Conservation (phyloP, 177 flowering plant species). For the Vitis hybrid region DNA sequence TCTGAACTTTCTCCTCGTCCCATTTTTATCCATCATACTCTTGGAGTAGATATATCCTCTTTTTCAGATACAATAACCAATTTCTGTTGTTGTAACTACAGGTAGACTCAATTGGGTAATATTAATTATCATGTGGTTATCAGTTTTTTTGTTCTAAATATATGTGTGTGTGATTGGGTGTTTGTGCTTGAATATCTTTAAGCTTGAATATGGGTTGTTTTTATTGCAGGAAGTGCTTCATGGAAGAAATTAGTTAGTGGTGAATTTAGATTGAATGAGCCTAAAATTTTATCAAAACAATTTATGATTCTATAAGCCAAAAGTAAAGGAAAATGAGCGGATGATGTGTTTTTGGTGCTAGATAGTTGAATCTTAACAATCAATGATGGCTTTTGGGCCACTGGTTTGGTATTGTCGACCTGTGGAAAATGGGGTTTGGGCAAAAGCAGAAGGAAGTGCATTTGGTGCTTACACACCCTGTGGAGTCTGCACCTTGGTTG, state of each 20-base stretch:
- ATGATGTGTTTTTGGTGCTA: neutral
- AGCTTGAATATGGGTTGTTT: neutral
- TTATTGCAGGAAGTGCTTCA: slow-evolving; percentile 4
- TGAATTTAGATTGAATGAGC: neutral
- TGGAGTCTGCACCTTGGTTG: slow-evolving; percentile 61
- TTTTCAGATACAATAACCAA: no score
- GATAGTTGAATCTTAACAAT: neutral
- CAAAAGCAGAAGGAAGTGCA: slow-evolving; percentile 59
- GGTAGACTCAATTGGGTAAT: neutral
- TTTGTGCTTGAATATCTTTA: no score
- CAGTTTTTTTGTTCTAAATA: no score
- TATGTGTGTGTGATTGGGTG: no score
- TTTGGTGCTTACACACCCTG: slow-evolving; percentile 95
- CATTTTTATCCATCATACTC: no score
- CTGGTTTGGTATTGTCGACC: slow-evolving; percentile 88
- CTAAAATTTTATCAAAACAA: neutral
- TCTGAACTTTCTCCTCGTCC: no score
- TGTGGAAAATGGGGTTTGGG: slow-evolving; percentile 77
- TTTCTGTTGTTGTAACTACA: neutral
- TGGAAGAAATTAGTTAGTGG: neutral
- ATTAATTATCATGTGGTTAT: no score
- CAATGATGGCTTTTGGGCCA: slow-evolving; percentile 68
- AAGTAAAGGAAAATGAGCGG: no score
- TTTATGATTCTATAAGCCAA: no score
- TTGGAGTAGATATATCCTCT: neutral